These are phyloP conservation scores for Solanum ossicruentum DNA, from an alignment of 257 asterid genomes.

Conservation along the genomic window DNA sequence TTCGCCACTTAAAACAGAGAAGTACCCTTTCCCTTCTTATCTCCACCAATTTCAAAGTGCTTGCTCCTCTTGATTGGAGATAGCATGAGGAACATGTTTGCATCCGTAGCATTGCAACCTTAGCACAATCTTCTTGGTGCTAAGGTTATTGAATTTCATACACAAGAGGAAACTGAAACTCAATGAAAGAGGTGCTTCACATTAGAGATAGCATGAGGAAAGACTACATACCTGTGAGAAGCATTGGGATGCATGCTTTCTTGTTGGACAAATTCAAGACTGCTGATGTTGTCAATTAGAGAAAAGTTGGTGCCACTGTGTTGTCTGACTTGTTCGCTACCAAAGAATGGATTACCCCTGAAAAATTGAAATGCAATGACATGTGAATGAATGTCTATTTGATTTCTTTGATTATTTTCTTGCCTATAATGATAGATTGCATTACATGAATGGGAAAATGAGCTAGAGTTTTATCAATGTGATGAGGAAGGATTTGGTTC, in stretches of 20 bases:
- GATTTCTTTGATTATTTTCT: not conserved
- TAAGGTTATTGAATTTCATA: too few relatives aligned
- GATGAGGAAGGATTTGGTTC: not conserved
- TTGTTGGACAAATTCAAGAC: constrained; percentile 63
- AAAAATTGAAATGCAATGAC: constrained; percentile 1
- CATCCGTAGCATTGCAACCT: too few relatives aligned
- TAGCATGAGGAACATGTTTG: too few relatives aligned
- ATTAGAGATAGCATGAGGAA: constrained; percentile 88
- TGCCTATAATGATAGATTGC: not conserved
- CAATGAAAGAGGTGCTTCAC: constrained; percentile 50
- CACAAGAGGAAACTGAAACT: too few relatives aligned
- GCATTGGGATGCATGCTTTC: constrained; percentile 71
- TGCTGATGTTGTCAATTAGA: constrained; percentile 72
- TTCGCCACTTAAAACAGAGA: not conserved
- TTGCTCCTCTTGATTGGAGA: not conserved
- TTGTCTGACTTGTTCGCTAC: constrained; percentile 64
- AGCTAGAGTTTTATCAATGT: not conserved
- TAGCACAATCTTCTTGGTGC: too few relatives aligned
- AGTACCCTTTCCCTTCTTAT: not conserved
- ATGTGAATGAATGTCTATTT: not conserved
- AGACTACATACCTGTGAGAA: constrained; percentile 70
- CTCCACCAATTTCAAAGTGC: not conserved
- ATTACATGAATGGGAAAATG: not conserved
- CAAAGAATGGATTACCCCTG: constrained; percentile 56
- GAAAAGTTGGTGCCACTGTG: constrained; percentile 69